Conservation (phyloP, 2,329 filamentous ascomycete species). For the Xylariaceae sp. region DNA sequence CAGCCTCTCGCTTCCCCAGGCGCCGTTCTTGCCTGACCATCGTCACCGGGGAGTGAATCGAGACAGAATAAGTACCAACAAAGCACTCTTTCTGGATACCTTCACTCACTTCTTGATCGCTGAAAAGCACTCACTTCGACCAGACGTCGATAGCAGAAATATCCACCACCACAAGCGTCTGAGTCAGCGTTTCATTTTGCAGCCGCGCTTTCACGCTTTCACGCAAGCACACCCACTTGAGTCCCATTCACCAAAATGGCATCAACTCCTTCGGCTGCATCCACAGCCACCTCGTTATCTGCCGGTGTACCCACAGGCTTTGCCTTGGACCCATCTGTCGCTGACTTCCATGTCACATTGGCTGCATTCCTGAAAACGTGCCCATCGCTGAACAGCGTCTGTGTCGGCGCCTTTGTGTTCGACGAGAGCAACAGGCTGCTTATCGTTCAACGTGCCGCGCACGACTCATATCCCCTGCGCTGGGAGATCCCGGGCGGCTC, state of each 20-base stretch:
- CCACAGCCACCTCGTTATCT: neutral
- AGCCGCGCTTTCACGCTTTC: neutral
- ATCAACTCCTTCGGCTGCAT: neutral
- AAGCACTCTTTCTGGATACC: too few relatives aligned
- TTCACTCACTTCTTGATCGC: too few relatives aligned
- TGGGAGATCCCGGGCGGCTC: conserved; percentile 42
- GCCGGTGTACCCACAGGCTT: conserved; percentile 19
- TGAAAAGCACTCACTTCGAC: too few relatives aligned
- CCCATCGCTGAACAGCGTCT: conserved; percentile 24
- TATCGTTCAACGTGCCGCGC: conserved; percentile 36
- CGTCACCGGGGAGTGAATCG: too few relatives aligned
- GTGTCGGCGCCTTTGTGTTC: conserved; percentile 31
- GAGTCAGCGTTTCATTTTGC: too few relatives aligned
- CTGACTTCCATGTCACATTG: conserved; percentile 22
- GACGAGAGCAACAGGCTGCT: conserved; percentile 30
- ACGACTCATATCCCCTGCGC: conserved; percentile 33
- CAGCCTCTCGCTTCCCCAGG: too few relatives aligned
- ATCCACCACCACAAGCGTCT: too few relatives aligned
- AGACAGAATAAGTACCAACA: too few relatives aligned
- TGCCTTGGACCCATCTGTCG: conserved; percentile 19
- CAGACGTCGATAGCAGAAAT: too few relatives aligned
- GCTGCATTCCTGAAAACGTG: conserved; percentile 22
- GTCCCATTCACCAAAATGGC: conserved; percentile 2
- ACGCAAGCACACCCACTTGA: neutral
- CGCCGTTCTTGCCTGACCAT: too few relatives aligned